Evolutionary conservation across 2,329 filamentous ascomycete species (phyloP).

Genomic region (Coleophoma crateriformis): DNA sequence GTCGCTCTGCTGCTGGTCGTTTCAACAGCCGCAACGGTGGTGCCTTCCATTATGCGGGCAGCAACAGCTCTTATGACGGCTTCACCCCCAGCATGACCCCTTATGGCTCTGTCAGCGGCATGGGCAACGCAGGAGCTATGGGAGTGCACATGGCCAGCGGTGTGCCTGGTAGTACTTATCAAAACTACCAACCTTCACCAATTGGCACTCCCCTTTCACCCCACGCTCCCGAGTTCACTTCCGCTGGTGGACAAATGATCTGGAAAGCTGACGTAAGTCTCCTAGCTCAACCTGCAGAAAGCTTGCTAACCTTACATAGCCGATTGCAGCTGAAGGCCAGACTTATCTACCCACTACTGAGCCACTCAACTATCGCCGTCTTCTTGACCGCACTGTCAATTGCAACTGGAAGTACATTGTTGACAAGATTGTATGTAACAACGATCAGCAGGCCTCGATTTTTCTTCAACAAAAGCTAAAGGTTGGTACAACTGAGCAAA

Average conservation of each 20-base stretch:
- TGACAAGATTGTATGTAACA: slow-evolving; percentile 98
- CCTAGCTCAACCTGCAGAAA: slow-evolving; percentile 12
- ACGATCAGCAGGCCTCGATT: slow-evolving; percentile 98
- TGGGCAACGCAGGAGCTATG: slow-evolving; percentile 10
- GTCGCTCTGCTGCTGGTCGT: slow-evolving; percentile 19
- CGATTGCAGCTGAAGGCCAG: slow-evolving; percentile 49
- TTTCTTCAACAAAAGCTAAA: slow-evolving; percentile 99
- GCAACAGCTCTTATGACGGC: slow-evolving; percentile 27
- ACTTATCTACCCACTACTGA: slow-evolving; percentile 85
- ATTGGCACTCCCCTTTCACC: slow-evolving; percentile 65
- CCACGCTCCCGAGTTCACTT: slow-evolving; percentile 69
- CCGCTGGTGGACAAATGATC: slow-evolving; percentile 29
- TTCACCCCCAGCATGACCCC: slow-evolving; percentile 20
- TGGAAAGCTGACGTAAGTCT: slow-evolving; percentile 27
- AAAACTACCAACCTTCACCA: slow-evolving; percentile 43
- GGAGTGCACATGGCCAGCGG: slow-evolving; percentile 3
- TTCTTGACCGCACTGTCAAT: slow-evolving; percentile 91
- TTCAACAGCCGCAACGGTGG: slow-evolving; percentile 21
- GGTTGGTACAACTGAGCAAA: slow-evolving; percentile 89
- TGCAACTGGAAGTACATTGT: slow-evolving; percentile 99
- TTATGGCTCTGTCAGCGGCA: slow-evolving; percentile 20
- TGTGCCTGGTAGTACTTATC: slow-evolving; percentile 18
- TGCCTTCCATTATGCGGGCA: slow-evolving; percentile 25
- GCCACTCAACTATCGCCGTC: slow-evolving; percentile 90
- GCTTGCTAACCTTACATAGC: slow-evolving; percentile 30